These are phyloP conservation scores for Globisporangium paroecandrum DNA, from an alignment of 352 stramenopile genomes.

Conservation along the genomic window DNA sequence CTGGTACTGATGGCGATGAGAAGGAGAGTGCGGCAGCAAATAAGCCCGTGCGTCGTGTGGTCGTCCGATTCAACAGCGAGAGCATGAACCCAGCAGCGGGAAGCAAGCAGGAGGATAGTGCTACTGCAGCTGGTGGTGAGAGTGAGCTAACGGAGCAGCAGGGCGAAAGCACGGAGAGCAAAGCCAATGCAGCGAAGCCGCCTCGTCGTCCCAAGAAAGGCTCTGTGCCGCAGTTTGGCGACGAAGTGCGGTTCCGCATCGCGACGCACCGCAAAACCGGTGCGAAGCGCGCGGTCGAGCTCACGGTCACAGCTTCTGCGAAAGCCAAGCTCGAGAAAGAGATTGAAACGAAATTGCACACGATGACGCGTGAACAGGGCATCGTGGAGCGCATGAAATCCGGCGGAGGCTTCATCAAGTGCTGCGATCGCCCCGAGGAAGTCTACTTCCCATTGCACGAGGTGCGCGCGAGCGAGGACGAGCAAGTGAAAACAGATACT, in stretches of 20 bases:
- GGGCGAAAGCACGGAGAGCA: background rate
- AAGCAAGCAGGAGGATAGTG: constrained; percentile 11
- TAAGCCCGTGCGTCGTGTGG: constrained; percentile 18
- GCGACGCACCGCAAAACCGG: constrained; percentile 67
- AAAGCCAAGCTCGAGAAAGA: constrained; percentile 63
- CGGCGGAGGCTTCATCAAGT: constrained; percentile 68
- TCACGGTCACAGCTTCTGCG: constrained; percentile 53
- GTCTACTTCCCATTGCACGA: constrained; percentile 75
- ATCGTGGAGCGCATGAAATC: constrained; percentile 61
- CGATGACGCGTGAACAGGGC: constrained; percentile 52
- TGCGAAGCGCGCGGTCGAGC: constrained; percentile 59
- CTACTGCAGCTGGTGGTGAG: background rate
- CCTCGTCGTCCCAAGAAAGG: constrained; percentile 11
- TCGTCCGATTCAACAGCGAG: constrained; percentile 57
- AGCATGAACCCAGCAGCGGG: constrained; percentile 26
- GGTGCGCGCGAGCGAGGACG: constrained; percentile 29
- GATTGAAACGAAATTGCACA: constrained; percentile 60
- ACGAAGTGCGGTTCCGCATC: constrained; percentile 72
- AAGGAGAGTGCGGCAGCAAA: constrained; percentile 4
- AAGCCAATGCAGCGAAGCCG: constrained; percentile 5
- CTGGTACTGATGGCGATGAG: background rate
- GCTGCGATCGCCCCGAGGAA: constrained; percentile 60
- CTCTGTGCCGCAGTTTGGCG: constrained; percentile 49
- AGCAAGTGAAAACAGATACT: background rate
- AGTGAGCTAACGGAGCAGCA: constrained; percentile 3